Base-by-base conservation (phyloP, 495 filamentous ascomycete genomes). In the Glutinoglossum americanum region DNA sequence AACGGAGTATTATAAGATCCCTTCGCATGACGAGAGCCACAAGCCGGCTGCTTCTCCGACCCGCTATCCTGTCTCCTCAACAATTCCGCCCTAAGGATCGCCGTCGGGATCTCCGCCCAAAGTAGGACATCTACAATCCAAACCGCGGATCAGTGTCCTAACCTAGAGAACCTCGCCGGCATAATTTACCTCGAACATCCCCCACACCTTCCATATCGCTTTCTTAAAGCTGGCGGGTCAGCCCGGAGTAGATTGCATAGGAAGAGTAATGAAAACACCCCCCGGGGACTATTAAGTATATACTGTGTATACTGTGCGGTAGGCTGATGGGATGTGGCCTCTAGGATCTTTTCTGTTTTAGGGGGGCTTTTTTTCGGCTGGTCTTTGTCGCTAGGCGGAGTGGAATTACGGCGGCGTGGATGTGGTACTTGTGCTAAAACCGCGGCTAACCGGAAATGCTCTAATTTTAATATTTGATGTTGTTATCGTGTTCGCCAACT, bases 1-100 rank as follows among this genome's bases (percentile, higher is more conserved):
- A 82, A 68, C 2, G 67, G 69, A 15, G 80, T 67, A 60, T 83
- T 77, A 64, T 84, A 84, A 32, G 78, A 70, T 23, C 77, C 35
- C n/a, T 56, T 56, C 23, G 5, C 21, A n/a, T 32, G 11, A 21
- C 49, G 1, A 27, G 49, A 53, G 5, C 49, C 49, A 30, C 49
- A 53, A 32, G 28, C 49, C 4, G 49, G 49, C 17, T 53, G 23
- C 28, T 53, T 5, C 26, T 53, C 23, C 30, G 49, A 53, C 1
- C 49, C 49, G 13, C 23, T 17, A 10, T 21, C n/a, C 41, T 53
- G 2, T 5, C 49, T 27, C 28, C 49, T 27, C 19, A 32, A 17
- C 25, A 53, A 19, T 13, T 53, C 49, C 3, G 49, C 49, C 26
- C 23, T 53, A 1, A 53, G 26, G 3, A 53, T 23, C 1, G 49